Base-by-base conservation (phyloP, 140 eudicot species). In the Cichorium intybus region DNA sequence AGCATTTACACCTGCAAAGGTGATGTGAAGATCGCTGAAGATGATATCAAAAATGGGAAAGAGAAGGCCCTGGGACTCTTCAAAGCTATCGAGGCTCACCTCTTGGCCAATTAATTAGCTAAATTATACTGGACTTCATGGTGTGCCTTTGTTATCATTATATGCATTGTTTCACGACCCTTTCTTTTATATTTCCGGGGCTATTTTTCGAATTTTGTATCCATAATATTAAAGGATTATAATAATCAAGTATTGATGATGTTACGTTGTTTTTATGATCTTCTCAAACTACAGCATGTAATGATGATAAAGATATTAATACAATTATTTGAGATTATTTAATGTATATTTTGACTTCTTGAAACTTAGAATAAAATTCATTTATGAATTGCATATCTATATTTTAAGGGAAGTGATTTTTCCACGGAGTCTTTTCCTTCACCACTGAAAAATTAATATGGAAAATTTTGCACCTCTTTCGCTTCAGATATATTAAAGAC, bases 1-100 rank as follows among this genome's bases (percentile, higher is more conserved):
- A 52, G 53, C 70, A 60, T 29, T 1, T 60, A 47, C 31, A 39
- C 56, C 2, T 23, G 54, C 5, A 60, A 45, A 11, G 68, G 61
- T 9, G 68, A 61, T 10, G 39, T 24, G 10, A 24, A 46, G 23
- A 34, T 71, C 45, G 20, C 53, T 1, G 70, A 71, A 50, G 64
- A 61, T 34, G 52, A 62, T n/a, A 34, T 49, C 22, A 52, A 71
- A 60, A 15, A 18, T 16, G 69, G 55, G 16, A 62, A 60, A 50
- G 70, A 61, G 15, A 49, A 20, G 24, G 31, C 60, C 5, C 16
- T 15, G 1, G 54, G 52, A 7, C 31, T 63, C 10, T 55, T 51
- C 77, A 72, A 72, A 62, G 71, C 69, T 4, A 69, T 72, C 7
- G 77, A 72, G 56, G 50, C 77, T 18, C 64, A 72, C 18, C 63